Evolutionary conservation across 2,329 filamentous ascomycete genomes (phyloP).

Genomic region (Xylaria sp.): DNA sequence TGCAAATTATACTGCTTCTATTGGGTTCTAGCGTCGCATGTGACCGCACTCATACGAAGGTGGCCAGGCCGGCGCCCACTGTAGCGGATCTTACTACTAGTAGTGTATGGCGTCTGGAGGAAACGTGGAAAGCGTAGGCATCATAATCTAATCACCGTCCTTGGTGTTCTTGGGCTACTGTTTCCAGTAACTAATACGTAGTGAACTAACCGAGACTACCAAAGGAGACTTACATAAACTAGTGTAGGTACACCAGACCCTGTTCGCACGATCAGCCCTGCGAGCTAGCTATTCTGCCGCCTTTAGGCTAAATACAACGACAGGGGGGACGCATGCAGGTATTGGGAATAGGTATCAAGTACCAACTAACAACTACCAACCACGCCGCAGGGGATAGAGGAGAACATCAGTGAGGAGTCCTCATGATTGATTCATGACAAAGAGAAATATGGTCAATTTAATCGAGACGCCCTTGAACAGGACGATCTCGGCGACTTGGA

Average conservation of each 20-base stretch:
- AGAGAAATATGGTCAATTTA: conserved; percentile 20
- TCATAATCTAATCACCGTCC: neutral
- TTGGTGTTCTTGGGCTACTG: conserved; percentile 11
- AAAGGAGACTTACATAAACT: conserved; percentile 8
- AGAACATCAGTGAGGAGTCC: conserved; percentile 6
- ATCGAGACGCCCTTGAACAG: conserved; percentile 17
- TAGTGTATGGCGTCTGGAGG: neutral
- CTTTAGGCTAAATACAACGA: conserved; percentile 42
- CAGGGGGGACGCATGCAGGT: conserved; percentile 23
- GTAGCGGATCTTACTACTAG: conserved; percentile 12
- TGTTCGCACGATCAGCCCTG: conserved; percentile 32
- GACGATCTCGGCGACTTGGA: conserved; percentile 8
- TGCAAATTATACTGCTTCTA: conserved; percentile 1
- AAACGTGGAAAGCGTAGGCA: conserved; percentile 13
- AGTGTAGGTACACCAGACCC: conserved; percentile 7
- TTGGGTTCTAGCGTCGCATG: conserved; percentile 17
- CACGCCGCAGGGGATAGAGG: conserved; percentile 19
- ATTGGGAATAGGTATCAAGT: conserved; percentile 17
- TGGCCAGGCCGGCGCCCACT: conserved; percentile 10
- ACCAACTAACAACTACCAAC: conserved; percentile 12
- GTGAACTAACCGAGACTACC: neutral
- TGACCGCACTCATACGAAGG: conserved; percentile 22
- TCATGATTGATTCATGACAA: conserved; percentile 21
- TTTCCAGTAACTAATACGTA: neutral
- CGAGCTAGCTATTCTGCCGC: conserved; percentile 39